A percentile compares a stretch with the other conserved stretches of the same genome.
Evolutionary conservation across 1,284 basidiomycete genomes (phyloP).

Genomic region (Xerocomus minutiporus): DNA sequence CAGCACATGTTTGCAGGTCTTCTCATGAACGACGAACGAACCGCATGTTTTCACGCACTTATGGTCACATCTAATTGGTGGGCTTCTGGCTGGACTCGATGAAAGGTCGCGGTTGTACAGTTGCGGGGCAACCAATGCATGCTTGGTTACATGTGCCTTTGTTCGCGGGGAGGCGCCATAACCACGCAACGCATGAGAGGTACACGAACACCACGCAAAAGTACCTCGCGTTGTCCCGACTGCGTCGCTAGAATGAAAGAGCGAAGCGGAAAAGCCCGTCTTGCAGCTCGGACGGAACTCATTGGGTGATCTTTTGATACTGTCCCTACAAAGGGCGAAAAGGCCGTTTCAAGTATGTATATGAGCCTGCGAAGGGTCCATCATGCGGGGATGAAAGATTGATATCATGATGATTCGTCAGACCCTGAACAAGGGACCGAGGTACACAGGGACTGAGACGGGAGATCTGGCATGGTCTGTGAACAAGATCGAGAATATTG

Average conservation of each 20-base stretch:
- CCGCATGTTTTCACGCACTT: conserved; percentile 5
- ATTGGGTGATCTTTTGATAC: neutral
- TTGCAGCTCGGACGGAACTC: neutral
- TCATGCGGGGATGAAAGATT: conserved; percentile 2
- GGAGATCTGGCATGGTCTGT: conserved; percentile 2
- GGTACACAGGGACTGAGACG: conserved; percentile 4
- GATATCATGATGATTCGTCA: conserved; percentile 7
- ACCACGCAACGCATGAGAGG: neutral
- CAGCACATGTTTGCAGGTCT: neutral
- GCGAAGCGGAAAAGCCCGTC: neutral
- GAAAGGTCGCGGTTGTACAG: conserved; percentile 9
- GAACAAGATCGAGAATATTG: conserved; percentile 4
- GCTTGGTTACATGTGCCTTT: neutral
- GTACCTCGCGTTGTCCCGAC: neutral
- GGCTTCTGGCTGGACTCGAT: neutral
- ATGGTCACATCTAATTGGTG: neutral
- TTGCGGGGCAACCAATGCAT: conserved; percentile 22
- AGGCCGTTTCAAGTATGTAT: neutral
- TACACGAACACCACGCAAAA: neutral
- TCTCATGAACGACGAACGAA: neutral
- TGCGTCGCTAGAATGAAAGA: conserved; percentile 1
- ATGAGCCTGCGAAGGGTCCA: neutral
- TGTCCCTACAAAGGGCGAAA: neutral
- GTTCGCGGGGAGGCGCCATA: neutral
- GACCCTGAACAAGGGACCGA: neutral